phyloP scores from a whole-genome alignment of 2,329 filamentous ascomycete genomes.

The Hawksworthiomyces lignivorus region DNA sequence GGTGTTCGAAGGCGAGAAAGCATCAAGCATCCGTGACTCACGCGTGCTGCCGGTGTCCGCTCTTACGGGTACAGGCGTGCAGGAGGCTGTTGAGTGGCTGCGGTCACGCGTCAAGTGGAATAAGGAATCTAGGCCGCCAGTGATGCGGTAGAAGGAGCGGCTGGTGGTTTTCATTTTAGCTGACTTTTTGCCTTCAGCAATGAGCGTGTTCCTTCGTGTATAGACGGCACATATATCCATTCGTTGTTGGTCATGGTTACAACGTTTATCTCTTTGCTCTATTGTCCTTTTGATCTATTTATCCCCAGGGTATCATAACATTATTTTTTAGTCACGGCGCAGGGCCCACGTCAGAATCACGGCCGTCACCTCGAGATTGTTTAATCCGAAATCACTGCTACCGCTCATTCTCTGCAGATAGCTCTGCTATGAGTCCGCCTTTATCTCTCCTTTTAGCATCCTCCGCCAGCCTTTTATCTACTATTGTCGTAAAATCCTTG shows the following conservation, averaged over 20 bases:
- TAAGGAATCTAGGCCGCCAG: slow-evolving; percentile 82
- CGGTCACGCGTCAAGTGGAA: slow-evolving; percentile 92
- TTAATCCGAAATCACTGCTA: slow-evolving; percentile 28
- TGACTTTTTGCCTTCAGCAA: no score
- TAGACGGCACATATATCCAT: background rate
- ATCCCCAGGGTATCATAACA: slow-evolving; percentile 16
- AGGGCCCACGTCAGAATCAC: no score
- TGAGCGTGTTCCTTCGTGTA: background rate
- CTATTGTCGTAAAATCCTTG: slow-evolving; percentile 66
- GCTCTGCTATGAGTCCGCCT: slow-evolving; percentile 69
- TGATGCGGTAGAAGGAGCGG: slow-evolving; percentile 65
- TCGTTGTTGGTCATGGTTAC: background rate
- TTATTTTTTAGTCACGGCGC: slow-evolving; percentile 7
- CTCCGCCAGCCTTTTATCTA: slow-evolving; percentile 66
- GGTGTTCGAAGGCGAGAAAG: slow-evolving; percentile 92
- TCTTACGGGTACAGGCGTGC: slow-evolving; percentile 78
- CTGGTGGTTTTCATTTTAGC: no score
- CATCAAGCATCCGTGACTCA: slow-evolving; percentile 77
- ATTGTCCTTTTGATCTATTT: slow-evolving; percentile 1
- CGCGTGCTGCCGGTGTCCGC: slow-evolving; percentile 86
- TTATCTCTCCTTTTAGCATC: slow-evolving; percentile 72
- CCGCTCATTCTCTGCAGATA: slow-evolving; percentile 78
- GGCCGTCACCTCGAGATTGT: no score
- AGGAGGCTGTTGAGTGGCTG: slow-evolving; percentile 96
- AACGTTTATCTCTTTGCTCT: background rate